These are phyloP conservation scores for Fusarium nelsonii DNA, from an alignment of 2,329 filamentous ascomycete species.

Conservation along the genomic window DNA sequence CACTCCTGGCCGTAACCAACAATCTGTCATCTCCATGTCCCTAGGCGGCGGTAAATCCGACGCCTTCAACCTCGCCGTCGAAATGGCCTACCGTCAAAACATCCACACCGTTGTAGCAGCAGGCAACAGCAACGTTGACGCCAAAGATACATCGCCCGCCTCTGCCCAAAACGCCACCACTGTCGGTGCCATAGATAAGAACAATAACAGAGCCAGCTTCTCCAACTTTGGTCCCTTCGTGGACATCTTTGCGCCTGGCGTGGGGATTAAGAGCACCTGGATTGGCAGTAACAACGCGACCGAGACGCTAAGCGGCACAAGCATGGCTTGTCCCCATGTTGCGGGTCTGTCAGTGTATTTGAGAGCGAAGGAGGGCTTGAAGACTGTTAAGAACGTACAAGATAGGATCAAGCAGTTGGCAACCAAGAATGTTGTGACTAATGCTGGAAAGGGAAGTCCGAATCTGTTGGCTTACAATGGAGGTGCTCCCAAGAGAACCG, in stretches of 20 bases:
- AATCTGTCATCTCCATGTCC: constrained; percentile 68
- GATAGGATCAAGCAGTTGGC: constrained; percentile 57
- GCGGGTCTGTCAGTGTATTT: constrained; percentile 71
- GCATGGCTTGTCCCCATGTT: constrained; percentile 72
- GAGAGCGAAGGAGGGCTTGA: constrained; percentile 48
- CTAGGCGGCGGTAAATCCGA: constrained; percentile 61
- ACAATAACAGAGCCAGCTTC: constrained; percentile 57
- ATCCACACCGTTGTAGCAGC: constrained; percentile 67
- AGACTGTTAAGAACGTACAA: constrained; percentile 58
- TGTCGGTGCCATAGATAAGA: constrained; percentile 62
- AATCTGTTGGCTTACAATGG: constrained; percentile 65
- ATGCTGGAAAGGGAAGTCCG: constrained; percentile 52
- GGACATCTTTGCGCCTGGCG: constrained; percentile 66
- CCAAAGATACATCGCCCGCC: constrained; percentile 60
- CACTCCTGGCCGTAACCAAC: constrained; percentile 54
- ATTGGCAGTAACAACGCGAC: constrained; percentile 57
- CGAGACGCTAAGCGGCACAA: constrained; percentile 68
- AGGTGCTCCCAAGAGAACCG: not conserved
- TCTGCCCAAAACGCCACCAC: constrained; percentile 63
- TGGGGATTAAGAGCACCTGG: constrained; percentile 61
- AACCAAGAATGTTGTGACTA: constrained; percentile 55
- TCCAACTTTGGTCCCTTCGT: constrained; percentile 64
- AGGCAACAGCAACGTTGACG: constrained; percentile 62
- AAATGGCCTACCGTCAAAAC: constrained; percentile 59
- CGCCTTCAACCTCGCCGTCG: constrained; percentile 64